Base-by-base conservation (phyloP, 805 yeast species). In the Hanseniaspora mollemarum region DNA sequence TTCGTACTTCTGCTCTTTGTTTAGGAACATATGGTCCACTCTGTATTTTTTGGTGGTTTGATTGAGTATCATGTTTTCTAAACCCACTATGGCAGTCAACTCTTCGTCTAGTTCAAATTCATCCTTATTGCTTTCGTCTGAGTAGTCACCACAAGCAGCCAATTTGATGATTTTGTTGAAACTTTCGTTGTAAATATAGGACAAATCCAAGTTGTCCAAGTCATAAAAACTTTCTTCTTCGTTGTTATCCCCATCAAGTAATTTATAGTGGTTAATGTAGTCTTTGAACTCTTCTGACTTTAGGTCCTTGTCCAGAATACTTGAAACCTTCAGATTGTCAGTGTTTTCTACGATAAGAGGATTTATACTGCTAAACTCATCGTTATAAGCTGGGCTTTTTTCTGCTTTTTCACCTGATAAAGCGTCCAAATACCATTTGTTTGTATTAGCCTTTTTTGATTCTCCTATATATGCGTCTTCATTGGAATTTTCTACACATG, bases 1-100 rank as follows among this genome's bases (percentile, higher is more conserved):
- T 25, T 48, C 51, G 28, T 48, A 48, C 21, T 48, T 48, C n/a
- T 48, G 51, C 3, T 39, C 16, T 33, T 13, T 39, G 12, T 12
- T 33, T 15, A 48, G 26, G 19, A 48, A 26, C 16, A 36, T 48
- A 22, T 48, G 51, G 19, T 48, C 51, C 9, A 48, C 51, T 48
- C 51, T 48, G 18, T 40, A 48, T 9, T 25, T 48, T 40, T 48
- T 48, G 1, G 51, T 32, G 9, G 32, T 13, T 6, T 36, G 4
- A 29, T 48, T 48, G 2, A 48, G 32, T 3, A 38, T 36, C 45
- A 48, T 48, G 33, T 48, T 48, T 2, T 48, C 45, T 16, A 48
- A 15, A 10, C 51, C 51, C 2, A 40, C 43, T 25, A 48, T 48
- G n/a, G 21, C 29, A 2, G 40, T 42, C 13, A 48, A 33, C n/a